Percentiles rank a stretch among this genome's conserved stretches.
Evolutionary conservation across 257 asterid species (phyloP).

Genomic region (Solanum clarkiae): DNA sequence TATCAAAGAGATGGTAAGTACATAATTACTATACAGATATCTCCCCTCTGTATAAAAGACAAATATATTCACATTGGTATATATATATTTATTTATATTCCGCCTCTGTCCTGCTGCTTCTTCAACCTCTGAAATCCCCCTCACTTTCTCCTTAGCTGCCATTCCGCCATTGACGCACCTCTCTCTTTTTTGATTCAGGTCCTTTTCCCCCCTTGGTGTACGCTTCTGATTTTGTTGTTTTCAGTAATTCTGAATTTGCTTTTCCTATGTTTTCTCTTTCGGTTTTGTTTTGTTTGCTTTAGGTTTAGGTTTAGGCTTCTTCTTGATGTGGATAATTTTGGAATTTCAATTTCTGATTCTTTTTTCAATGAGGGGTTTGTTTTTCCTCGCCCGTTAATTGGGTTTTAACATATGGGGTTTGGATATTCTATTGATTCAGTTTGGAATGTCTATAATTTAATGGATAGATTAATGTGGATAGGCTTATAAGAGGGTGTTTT

Average conservation of each 20-base stretch:
- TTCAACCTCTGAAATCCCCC: conserved; percentile 28
- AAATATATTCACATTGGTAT: neutral
- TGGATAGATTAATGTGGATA: neutral
- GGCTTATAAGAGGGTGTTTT: neutral
- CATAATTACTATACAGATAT: neutral
- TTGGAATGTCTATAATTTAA: neutral
- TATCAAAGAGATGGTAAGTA: neutral
- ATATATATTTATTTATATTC: neutral
- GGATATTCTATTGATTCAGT: neutral
- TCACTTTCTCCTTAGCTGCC: conserved; percentile 18
- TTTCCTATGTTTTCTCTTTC: neutral
- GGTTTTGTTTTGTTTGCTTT: neutral
- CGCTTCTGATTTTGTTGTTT: neutral
- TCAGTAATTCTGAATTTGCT: neutral
- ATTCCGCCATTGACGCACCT: conserved; percentile 11
- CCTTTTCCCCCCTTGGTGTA: neutral
- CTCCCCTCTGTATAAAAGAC: neutral
- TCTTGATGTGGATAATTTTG: neutral
- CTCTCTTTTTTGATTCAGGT: conserved; percentile 7
- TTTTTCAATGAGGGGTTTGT: neutral
- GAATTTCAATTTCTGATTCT: neutral
- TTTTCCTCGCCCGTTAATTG: neutral
- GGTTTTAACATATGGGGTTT: neutral
- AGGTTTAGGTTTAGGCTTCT: neutral
- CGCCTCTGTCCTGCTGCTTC: conserved; percentile 21